Percentiles rank a stretch among this genome's conserved stretches.
Evolutionary conservation across 2,329 filamentous ascomycete genomes (phyloP).

Genomic region (Byssothecium circinans): DNA sequence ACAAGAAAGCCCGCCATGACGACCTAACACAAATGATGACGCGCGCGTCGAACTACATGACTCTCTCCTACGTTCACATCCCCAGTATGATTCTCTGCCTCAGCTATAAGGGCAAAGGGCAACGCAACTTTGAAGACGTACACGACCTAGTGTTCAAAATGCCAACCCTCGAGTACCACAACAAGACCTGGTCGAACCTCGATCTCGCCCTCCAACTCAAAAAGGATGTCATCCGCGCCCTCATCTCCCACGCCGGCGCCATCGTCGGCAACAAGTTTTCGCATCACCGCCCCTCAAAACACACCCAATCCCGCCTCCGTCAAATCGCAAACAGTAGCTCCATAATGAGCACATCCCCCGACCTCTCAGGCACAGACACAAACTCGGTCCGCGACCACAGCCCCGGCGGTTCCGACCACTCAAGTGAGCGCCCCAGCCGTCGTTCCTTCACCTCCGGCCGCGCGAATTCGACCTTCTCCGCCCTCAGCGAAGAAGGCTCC

Average conservation of each 20-base stretch:
- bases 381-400: constrained; percentile 36
- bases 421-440: constrained; percentile 23
- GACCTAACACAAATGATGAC: constrained; percentile 96
- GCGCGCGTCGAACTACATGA: constrained; percentile 96
- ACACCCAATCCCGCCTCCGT: constrained; percentile 75
- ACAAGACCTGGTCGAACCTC: constrained; percentile 99
- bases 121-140: constrained; percentile 93
- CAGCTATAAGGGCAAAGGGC: constrained; percentile 93
- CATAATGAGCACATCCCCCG: constrained; percentile 51
- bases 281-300: constrained; percentile 78
- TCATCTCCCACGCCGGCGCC: constrained; percentile 92
- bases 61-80: constrained; percentile 91
- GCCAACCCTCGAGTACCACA: constrained; percentile 91
- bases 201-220: constrained; percentile 91
- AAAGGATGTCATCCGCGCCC: constrained; percentile 87
- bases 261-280: constrained; percentile 98
- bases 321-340: constrained; percentile 81
- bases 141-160: constrained; percentile 97
- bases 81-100: constrained; percentile 93
- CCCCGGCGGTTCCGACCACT: constrained; percentile 32
- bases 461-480: constrained; percentile 30
- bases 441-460: constrained; percentile 38
- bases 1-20: constrained; percentile 70
- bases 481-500: constrained; percentile 34
- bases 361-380: constrained; percentile 36